Base-by-base conservation (phyloP, 2,329 filamentous ascomycete genomes). In the Alternaria sp. region DNA sequence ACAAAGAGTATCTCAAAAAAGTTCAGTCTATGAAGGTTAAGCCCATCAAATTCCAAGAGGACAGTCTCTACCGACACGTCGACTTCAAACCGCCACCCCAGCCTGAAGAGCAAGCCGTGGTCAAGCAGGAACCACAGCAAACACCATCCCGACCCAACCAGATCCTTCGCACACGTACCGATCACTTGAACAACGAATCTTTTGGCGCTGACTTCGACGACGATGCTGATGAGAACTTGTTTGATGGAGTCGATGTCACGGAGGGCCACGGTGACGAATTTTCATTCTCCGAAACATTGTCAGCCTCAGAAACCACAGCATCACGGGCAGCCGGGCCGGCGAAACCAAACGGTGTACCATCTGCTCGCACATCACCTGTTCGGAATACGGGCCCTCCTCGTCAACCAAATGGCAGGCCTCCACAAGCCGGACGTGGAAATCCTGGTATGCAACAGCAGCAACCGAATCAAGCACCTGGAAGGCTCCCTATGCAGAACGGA, bases 1-100 rank as follows among this genome's bases (percentile, higher is more conserved):
- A 99, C 81, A 97, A 97, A 79, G 90, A 94, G 63, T 99, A 97
- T 76, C 84, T 99, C 58, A 86, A 89, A 54, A 94, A 93, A 77
- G 92, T 98, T n/a, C 91, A 90, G 53, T 97, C 93, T 81, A 85
- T 99, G 73, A 98, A 97, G 83, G 87, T 89, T 16, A 85, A 86
- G 58, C 91, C 92, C 65, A 86, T 88, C 30, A 93, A 87, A 78
- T 97, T 93, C 81, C 89, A 94, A 68, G 88, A 91, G 63, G 85
- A 86, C n/a, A 90, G 90, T 41, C 84, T 98, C 38, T 90, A 97
- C 79, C 87, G 94, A 40, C 94, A 97, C 78, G 81, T 87, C 1
- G 92, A 94, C 74, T 96, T 86, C 75, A 86, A 81, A 16, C 84
- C 84, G 5, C 75, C 85, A 25, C 71, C 59, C 64, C 76, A 78